A percentile compares a stretch with the other conserved stretches of the same genome.
phyloP scores from a whole-genome alignment of 192 early-diverging fungal genomes.

The Ramicandelaber brevisporus region DNA sequence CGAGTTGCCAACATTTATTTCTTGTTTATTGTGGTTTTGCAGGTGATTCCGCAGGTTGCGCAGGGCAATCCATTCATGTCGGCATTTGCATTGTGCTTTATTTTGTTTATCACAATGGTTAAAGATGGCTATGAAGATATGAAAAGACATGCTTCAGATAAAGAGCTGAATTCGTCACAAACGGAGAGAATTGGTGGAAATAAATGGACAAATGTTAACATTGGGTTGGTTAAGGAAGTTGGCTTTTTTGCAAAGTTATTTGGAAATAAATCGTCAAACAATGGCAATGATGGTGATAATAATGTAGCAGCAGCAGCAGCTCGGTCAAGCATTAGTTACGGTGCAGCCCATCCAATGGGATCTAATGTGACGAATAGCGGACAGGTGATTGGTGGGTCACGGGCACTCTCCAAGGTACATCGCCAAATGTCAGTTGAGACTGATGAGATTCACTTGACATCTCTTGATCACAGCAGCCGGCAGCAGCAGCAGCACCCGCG shows the following conservation, averaged over 20 bases:
- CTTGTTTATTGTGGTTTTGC: conserved; percentile 63
- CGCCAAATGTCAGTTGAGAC: conserved; percentile 2
- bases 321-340: too few relatives aligned
- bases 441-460: too few relatives aligned
- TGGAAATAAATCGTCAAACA: conserved; percentile 14
- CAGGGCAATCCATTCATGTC: conserved; percentile 43
- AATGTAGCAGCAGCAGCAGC: conserved; percentile 4
- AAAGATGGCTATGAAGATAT: conserved; percentile 91
- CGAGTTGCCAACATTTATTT: conserved; percentile 92
- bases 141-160: conserved; percentile 60
- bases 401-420: not conserved
- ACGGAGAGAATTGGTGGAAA: conserved; percentile 16
- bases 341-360: not conserved
- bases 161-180: conserved; percentile 46
- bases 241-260: not conserved
- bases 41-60: conserved; percentile 40
- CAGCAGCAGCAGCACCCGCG: too few relatives aligned
- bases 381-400: conserved; percentile 3
- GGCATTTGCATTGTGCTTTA: conserved; percentile 55
- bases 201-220: conserved; percentile 40
- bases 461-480: too few relatives aligned
- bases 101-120: conserved; percentile 47
- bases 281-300: conserved; percentile 10
- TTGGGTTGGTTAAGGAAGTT: too few relatives aligned
- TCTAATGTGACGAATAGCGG: conserved; percentile 1